A percentile compares a stretch with the other conserved stretches of the same genome.
Evolutionary conservation across 2,329 filamentous ascomycete genomes (phyloP).

Genomic region (Fusarium pininemorale): DNA sequence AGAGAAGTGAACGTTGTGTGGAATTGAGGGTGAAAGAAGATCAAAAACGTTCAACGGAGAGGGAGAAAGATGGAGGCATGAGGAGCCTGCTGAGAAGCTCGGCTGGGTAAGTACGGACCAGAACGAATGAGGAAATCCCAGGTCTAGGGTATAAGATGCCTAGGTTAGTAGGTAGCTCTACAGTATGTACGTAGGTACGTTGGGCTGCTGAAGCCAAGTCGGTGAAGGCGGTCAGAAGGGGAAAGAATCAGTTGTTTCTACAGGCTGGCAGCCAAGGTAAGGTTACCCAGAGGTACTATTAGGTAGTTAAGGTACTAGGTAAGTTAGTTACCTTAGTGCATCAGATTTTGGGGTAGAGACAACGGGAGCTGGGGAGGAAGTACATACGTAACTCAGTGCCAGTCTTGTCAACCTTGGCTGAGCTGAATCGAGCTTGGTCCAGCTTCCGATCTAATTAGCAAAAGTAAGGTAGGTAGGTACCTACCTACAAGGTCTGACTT

Average conservation of each 20-base stretch:
- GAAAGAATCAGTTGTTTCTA: constrained; percentile 11
- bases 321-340: neutral
- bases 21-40: constrained; percentile 18
- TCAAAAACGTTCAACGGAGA: constrained; percentile 5
- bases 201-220: constrained; percentile 14
- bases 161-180: neutral
- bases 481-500: neutral
- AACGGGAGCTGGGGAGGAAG: neutral
- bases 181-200: neutral
- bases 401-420: neutral
- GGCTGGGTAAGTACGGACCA: constrained; percentile 7
- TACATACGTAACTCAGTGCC: neutral
- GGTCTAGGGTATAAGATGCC: neutral
- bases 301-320: neutral
- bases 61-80: constrained; percentile 19
- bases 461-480: neutral
- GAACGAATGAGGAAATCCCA: constrained; percentile 19
- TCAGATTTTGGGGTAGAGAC: neutral
- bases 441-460: neutral
- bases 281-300: neutral
- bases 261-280: neutral
- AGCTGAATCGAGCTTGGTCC: constrained; percentile 15
- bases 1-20: constrained; percentile 25
- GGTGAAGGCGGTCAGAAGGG: constrained; percentile 25
- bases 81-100: neutral